Conservation (phyloP, 345 rosid genomes). For the Ricinus communis region DNA sequence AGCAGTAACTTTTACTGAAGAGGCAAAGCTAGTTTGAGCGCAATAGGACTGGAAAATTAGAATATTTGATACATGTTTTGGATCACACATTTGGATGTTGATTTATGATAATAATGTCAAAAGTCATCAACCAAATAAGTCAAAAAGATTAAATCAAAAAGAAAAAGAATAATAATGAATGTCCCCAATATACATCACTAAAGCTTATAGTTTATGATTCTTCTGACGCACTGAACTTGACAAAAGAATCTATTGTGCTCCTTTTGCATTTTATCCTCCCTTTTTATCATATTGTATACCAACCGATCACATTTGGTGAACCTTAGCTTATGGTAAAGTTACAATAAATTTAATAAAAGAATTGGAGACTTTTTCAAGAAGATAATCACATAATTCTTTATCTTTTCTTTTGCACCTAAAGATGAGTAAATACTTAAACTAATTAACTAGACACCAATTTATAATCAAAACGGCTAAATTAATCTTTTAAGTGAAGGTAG, state of each 20-base stretch:
- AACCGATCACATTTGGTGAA: background rate
- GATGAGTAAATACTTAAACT: no score
- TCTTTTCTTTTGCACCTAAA: no score
- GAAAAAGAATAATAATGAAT: background rate
- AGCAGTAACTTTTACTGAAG: no score
- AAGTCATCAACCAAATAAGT: background rate
- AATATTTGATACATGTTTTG: no score
- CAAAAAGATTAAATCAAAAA: background rate
- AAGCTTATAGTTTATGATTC: background rate
- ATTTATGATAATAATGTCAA: background rate
- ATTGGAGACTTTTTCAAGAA: background rate
- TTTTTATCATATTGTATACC: background rate
- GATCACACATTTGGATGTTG: constrained; percentile 6
- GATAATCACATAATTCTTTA: no score
- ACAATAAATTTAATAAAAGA: no score
- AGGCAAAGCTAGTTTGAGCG: no score
- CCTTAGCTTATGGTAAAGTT: background rate
- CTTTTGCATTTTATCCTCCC: background rate
- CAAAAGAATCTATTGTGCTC: background rate
- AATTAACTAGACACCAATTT: no score
- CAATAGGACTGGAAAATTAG: background rate
- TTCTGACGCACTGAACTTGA: background rate
- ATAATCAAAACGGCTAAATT: no score
- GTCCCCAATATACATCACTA: background rate
- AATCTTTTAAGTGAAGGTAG: background rate